Base-by-base conservation (phyloP, 257 asterid genomes). In the Ehretia macrophylla region DNA sequence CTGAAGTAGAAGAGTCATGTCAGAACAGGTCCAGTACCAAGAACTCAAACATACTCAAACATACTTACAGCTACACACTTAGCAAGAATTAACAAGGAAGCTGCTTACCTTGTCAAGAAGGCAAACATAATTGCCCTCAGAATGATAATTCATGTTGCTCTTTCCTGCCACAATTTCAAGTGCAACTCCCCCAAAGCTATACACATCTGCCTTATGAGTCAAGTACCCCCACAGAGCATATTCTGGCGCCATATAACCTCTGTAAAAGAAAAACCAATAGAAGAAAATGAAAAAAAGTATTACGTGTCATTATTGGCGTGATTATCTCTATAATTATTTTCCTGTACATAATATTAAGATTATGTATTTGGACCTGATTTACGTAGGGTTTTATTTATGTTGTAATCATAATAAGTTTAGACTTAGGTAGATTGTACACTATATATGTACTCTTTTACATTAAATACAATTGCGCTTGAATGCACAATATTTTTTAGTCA, bases 181-280 rank as follows among this genome's bases (percentile, higher is more conserved):
- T 8, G 79, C 79, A 62, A 86, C 83, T 4, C 80, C 69, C 6
- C 94, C 94, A 50, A 85, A 83, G 65, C 88, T 81, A 56, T 83
- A 83, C 35, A 85, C 88, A 22, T 86, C 88, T 10, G 77, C 91
- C 75, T 83, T 83, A 55, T 73, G 60, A 13, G 95, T 86, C 35
- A 83, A 67, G 70, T 81, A 75, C 57, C 95, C 95, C 88, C 90
- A 80, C 12, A 85, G 44, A 14, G 87, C 94, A 64, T 82, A 82
- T 68, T 85, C 86, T 4, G 86, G 86, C 37, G 88, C 86, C 84
- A 81, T 82, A 49, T 82, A 85, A 17, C 94, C 94, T 8, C 83
- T 84, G 68, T 63, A 63, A n/a, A n/a, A 22, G 21, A 58, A 39
- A 59, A 18, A 9, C 22, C 13, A 11, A 49, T 50, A 51, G 20